Evolutionary conservation across 2,329 filamentous ascomycete genomes (phyloP), one percentile per base, ranked within the genome.

Genomic region (Penicillium sp.): DNA sequence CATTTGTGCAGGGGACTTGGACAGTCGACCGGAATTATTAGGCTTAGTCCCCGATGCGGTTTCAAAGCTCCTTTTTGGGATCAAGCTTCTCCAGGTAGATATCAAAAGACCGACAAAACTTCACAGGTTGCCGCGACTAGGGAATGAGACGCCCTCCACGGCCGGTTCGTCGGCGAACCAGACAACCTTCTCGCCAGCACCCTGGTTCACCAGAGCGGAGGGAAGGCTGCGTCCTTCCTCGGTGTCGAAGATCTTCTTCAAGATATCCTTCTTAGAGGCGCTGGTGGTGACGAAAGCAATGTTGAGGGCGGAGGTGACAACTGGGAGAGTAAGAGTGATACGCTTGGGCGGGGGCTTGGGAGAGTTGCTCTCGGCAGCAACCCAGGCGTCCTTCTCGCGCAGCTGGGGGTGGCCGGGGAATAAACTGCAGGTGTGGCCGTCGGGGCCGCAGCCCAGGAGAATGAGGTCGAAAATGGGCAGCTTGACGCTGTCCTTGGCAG

Each of bases 381-480:
- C 89, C 93, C 93, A 98, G 44, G 91, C 89, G 61, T 84, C 85
- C 28, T 81, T 81, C 74, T 97, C 91, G 55, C 89, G 83, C 57
- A 97, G 79, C 44, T 97, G 79, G 48, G 85, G 80, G 66, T 96
- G 91, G 45, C 85, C 86, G 4, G 93, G 93, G 77, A 98, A 98
- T 42, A 98, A 77, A 60, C 86, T 93, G 82, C 93, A 97, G 27
- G 93, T 97, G 74, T 98, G 93, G 42, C 93, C 93, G 69, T 97
- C 93, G 11, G 93, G 91, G 0, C 93, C 93, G 67, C 88, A 95
- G 61, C 93, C 93, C 34, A 98, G 82, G 34, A 98, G 81, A 45
- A 98, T 77, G 43, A 98, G 80, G 68, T 98, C 93, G 69, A 97
- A 98, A 64, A 95, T 86, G 58, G 93, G 93, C 37, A 96, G 77